Evolutionary conservation across 1,284 basidiomycete species (phyloP).

Genomic region (Tilletia indica): DNA sequence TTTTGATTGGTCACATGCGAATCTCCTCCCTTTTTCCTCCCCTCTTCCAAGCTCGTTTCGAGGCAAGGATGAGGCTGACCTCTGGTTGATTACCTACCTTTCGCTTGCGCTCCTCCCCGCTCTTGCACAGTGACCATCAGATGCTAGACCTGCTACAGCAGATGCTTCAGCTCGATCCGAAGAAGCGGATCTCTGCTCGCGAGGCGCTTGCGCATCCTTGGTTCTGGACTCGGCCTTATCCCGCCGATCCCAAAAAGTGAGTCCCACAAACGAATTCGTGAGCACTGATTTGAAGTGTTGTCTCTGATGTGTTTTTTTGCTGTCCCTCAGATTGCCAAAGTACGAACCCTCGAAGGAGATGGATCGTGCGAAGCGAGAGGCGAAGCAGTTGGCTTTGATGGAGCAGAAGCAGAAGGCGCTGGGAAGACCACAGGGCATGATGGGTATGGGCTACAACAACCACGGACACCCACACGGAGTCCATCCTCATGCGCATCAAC

Average conservation of each 20-base stretch:
- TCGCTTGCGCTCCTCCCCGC: background rate
- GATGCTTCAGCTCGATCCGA: constrained; percentile 49
- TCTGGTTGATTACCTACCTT: background rate
- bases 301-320: too few relatives aligned
- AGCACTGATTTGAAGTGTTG: too few relatives aligned
- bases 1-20: background rate
- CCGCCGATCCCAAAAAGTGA: constrained; percentile 38
- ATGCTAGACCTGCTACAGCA: background rate
- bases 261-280: background rate
- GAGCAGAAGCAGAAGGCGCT: constrained; percentile 8
- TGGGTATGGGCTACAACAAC: constrained; percentile 2
- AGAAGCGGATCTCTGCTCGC: constrained; percentile 45
- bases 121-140: background rate
- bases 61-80: background rate
- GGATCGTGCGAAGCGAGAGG: constrained; percentile 31
- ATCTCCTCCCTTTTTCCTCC: background rate
- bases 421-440: background rate
- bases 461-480: background rate
- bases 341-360: constrained; percentile 53
- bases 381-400: constrained; percentile 3
- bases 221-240: constrained; percentile 52
- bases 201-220: constrained; percentile 51
- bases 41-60: too few relatives aligned
- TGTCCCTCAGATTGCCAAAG: constrained; percentile 52
- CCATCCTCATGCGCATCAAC: background rate